These are phyloP conservation scores for Phytophthora litchii DNA, from an alignment of 352 stramenopile genomes.

Conservation along the genomic window DNA sequence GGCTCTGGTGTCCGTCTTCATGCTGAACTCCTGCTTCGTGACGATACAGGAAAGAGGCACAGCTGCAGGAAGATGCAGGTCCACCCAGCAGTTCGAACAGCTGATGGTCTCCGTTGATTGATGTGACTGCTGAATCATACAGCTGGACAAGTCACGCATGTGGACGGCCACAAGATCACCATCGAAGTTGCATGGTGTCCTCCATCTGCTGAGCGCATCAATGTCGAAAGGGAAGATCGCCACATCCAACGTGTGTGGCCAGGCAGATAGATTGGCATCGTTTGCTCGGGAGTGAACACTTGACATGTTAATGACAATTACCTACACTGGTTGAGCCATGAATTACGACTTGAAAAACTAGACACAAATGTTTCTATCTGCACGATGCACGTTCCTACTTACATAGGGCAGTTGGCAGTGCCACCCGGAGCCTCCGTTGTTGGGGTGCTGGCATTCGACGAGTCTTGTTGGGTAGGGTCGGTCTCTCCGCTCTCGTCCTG, in stretches of 20 bases:
- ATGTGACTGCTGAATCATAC: conserved; percentile 11
- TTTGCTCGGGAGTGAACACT: conserved; percentile 6
- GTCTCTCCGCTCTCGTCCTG: not conserved
- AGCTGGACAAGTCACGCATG: conserved; percentile 18
- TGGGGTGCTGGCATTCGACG: not conserved
- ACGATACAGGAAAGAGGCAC: conserved; percentile 5
- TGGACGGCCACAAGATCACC: conserved; percentile 20
- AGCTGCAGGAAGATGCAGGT: not conserved
- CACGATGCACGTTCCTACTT: conserved; percentile 11
- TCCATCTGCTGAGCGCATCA: conserved; percentile 15
- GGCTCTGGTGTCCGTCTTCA: not conserved
- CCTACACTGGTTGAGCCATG: conserved; percentile 3
- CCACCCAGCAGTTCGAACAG: conserved; percentile 7
- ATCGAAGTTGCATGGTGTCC: conserved; percentile 16
- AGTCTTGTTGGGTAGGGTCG: conserved; percentile 2
- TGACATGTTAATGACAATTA: conserved; percentile 15
- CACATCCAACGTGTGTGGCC: not conserved
- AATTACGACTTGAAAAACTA: not conserved
- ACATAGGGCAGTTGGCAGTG: conserved; percentile 30
- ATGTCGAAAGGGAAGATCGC: conserved; percentile 10
- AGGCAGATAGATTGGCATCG: not conserved
- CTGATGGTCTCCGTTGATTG: conserved; percentile 1
- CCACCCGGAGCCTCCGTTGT: conserved; percentile 4
- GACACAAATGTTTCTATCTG: conserved; percentile 9
- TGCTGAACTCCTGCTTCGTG: conserved; percentile 4